Conservation (phyloP, 371 early-diverging fungal genomes). For the Fennellomyces sp. region DNA sequence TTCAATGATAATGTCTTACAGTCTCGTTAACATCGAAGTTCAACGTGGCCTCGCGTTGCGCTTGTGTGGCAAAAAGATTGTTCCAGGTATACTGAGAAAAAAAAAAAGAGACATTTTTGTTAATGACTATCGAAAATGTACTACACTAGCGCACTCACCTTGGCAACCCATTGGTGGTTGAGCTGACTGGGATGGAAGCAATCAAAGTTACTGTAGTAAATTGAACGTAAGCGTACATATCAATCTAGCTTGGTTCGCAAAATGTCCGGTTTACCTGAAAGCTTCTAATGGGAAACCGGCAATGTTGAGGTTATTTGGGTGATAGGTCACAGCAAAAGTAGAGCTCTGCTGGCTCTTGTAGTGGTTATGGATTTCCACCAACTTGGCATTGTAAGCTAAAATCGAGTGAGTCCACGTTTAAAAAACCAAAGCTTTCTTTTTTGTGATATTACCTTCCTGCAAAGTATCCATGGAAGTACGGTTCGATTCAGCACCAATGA, state of each 20-base stretch:
- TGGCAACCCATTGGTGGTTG: constrained; percentile 12
- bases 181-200: constrained; percentile 19
- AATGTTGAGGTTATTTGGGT: constrained; percentile 9
- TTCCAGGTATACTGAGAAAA: constrained; percentile 10
- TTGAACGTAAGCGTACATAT: too few relatives aligned
- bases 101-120: neutral
- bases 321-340: constrained; percentile 15
- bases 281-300: constrained; percentile 8
- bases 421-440: too few relatives aligned
- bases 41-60: neutral
- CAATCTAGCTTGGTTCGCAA: too few relatives aligned
- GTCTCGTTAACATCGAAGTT: constrained; percentile 7
- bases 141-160: constrained; percentile 2
- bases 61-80: constrained; percentile 4
- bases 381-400: constrained; percentile 15
- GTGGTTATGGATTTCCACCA: constrained; percentile 11
- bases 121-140: too few relatives aligned
- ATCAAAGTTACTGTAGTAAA: constrained; percentile 14
- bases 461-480: constrained; percentile 9
- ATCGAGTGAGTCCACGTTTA: neutral
- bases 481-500: constrained; percentile 1
- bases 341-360: constrained; percentile 4
- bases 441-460: neutral
- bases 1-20: constrained; percentile 5
- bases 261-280: constrained; percentile 7